Conservation (phyloP, 495 filamentous ascomycete genomes). For the Immersiella caudata region DNA sequence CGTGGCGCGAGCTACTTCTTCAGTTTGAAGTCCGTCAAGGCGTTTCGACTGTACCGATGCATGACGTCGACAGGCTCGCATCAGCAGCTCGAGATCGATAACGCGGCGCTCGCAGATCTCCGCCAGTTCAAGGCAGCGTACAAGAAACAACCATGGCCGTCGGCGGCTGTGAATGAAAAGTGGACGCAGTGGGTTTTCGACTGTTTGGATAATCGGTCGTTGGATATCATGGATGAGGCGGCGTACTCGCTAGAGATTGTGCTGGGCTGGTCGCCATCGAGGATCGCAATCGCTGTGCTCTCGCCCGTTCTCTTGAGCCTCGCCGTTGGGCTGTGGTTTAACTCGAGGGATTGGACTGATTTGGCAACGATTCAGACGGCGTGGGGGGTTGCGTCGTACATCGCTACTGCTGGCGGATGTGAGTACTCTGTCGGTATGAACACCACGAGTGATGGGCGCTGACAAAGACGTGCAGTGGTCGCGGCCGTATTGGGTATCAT, state of each 20-base stretch:
- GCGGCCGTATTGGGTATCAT: too few relatives aligned
- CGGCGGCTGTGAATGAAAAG: neutral
- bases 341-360: constrained; percentile 14
- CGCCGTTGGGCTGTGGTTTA: constrained; percentile 12
- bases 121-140: neutral
- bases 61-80: neutral
- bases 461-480: too few relatives aligned
- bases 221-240: neutral
- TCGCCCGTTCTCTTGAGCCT: constrained; percentile 15
- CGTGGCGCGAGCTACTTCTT: neutral
- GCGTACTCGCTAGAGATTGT: constrained; percentile 1
- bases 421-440: neutral
- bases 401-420: constrained; percentile 18
- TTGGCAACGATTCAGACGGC: constrained; percentile 23
- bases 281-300: constrained; percentile 5
- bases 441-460: too few relatives aligned
- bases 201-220: neutral
- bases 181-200: neutral
- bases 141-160: neutral
- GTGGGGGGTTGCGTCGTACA: constrained; percentile 22
- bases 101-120: constrained; percentile 3
- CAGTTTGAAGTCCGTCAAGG: neutral
- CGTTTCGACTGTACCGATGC: constrained; percentile 1
- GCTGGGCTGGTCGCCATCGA: constrained; percentile 1
- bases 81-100: neutral